phyloP scores from a whole-genome alignment of 2,329 filamentous ascomycete genomes.

The Ophiostoma triangulosporum region DNA sequence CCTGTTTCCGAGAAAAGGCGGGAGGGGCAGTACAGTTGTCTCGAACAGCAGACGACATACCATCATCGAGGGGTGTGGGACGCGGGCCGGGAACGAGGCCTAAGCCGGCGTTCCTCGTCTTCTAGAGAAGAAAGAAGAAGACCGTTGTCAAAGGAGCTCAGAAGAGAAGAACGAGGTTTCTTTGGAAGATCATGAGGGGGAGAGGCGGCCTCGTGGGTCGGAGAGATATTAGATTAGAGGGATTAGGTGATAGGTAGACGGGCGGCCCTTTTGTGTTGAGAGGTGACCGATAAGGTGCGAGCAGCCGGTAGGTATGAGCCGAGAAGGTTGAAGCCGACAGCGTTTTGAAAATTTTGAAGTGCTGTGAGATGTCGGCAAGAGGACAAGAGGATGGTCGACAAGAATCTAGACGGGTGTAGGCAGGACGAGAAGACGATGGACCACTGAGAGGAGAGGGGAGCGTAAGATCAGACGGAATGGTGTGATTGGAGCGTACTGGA shows the following conservation, averaged over 20 bases:
- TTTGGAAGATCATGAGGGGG: constrained; percentile 1
- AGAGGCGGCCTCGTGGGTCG: not conserved
- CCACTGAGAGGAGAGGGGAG: not conserved
- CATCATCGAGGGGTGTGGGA: constrained; percentile 14
- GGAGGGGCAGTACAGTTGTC: not conserved
- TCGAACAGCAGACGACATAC: constrained; percentile 6
- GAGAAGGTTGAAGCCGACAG: not conserved
- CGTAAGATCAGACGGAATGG: not conserved
- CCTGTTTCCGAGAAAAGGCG: not conserved
- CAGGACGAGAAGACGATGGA: not conserved
- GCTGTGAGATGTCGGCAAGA: not conserved
- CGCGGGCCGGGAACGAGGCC: constrained; percentile 11
- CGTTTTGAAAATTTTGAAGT: not conserved
- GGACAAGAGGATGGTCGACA: not conserved
- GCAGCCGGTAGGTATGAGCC: not conserved
- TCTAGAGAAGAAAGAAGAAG: not conserved
- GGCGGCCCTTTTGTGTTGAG: not conserved
- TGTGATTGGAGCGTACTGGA: not conserved
- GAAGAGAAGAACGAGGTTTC: not conserved
- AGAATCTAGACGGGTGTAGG: not conserved
- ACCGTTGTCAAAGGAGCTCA: not conserved
- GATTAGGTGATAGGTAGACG: not conserved
- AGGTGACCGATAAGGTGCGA: not conserved
- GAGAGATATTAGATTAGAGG: too few species aligned
- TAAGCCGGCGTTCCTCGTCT: constrained; percentile 9